Conservation (phyloP, 768 basidiomycete species). For the Psilocybe sp. region DNA sequence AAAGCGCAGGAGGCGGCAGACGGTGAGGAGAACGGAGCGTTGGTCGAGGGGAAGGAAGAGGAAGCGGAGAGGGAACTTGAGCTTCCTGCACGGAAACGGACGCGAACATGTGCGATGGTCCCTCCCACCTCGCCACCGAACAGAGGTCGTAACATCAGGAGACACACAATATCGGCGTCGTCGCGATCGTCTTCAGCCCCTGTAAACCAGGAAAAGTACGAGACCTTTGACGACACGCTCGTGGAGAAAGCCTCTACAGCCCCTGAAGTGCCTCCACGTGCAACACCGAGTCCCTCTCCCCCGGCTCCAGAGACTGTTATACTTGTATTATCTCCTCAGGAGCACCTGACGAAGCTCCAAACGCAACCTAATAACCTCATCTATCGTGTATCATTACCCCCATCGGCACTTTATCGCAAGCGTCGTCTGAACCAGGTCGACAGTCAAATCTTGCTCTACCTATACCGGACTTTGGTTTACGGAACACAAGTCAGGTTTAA, state of each 20-base stretch:
- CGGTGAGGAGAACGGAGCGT: neutral
- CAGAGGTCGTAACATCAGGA: neutral
- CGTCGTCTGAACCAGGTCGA: conserved; percentile 3
- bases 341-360: neutral
- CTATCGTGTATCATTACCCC: neutral
- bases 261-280: neutral
- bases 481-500: conserved; percentile 10
- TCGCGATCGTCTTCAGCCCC: neutral
- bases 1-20: neutral
- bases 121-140: neutral
- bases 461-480: conserved; percentile 14
- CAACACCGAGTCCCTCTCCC: no score
- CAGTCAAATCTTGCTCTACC: neutral
- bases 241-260: neutral
- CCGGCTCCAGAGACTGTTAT: no score
- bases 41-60: neutral
- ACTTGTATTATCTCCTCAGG: no score
- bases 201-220: neutral
- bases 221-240: neutral
- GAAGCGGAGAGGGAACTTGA: neutral
- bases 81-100: conserved; percentile 9
- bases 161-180: neutral
- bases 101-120: conserved; percentile 8
- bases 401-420: neutral
- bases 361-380: neutral